Percentiles rank a stretch among this genome's conserved stretches.
Conservation (phyloP, 768 basidiomycete genomes). For the Auricularia heimuer region DNA sequence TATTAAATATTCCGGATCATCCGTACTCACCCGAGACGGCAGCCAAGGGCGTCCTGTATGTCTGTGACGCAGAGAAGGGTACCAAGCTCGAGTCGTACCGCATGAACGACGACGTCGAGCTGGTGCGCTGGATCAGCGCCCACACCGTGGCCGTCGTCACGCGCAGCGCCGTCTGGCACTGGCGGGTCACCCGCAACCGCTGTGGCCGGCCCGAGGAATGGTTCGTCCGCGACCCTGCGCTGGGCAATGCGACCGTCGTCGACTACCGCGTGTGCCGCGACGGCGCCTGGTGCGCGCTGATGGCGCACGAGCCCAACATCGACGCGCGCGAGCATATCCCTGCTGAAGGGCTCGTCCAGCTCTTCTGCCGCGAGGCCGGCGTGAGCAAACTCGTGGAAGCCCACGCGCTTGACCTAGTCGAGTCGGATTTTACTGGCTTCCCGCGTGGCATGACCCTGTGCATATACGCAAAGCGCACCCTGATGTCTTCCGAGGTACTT, state of each 20-base stretch:
- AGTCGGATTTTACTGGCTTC: neutral
- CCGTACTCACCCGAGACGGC: neutral
- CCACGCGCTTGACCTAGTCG: neutral
- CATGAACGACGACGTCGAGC: neutral
- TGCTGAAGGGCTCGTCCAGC: neutral
- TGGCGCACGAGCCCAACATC: neutral
- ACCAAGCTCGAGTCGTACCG: neutral
- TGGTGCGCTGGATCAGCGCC: neutral
- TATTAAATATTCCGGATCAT: neutral
- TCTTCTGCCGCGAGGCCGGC: neutral
- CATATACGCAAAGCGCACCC: neutral
- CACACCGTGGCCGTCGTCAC: neutral
- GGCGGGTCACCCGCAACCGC: neutral
- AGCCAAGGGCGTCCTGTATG: neutral
- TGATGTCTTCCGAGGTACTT: neutral
- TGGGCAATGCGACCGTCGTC: neutral
- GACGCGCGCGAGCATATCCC: neutral
- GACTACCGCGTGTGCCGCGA: neutral
- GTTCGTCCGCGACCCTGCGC: neutral
- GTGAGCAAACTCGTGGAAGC: neutral
- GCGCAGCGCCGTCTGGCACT: neutral
- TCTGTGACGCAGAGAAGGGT: neutral
- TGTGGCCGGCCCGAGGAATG: neutral
- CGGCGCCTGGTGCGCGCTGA: neutral
- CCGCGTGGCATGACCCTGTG: neutral